Evolutionary conservation across 768 basidiomycete genomes (phyloP), one percentile per base, ranked within the genome.

Genomic region (Leccinum longicurvipes): DNA sequence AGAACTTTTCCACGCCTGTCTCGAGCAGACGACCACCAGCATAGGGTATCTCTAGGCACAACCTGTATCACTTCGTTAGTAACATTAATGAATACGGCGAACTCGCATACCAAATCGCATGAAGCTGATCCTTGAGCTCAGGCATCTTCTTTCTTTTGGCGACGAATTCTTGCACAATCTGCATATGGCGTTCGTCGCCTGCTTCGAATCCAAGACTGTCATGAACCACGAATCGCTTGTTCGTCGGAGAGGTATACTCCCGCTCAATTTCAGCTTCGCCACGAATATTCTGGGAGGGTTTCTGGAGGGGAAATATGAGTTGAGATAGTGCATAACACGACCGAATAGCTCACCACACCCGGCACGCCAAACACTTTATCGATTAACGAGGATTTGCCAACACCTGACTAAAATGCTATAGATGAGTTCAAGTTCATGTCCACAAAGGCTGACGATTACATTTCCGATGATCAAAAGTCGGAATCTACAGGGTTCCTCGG

Each of bases 141-240:
- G 41, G 51, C 54, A 29, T 34, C 8, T 44, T 23, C 45, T 28
- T 29, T 29, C 28, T 29, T 29, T 29, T 29, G 8, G 28, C 28
- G 28, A 29, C 9, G 28, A 17, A 25, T 24, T 47, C 1, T 17
- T 50, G 25, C 24, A 63, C 51, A 7, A 36, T 32, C 0, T 47
- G 28, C 19, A 63, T 53, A 12, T 59, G 53, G 21, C 8, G 6
- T 31, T 50, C 31, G 21, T 62, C 61, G 5, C n/a, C 61, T 14
- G 57, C 44, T 32, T n/a, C n/a, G n/a, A n/a, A n/a, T n/a, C n/a
- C n/a, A n/a, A n/a, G n/a, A n/a, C n/a, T n/a, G n/a, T 62, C 60
- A 10, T 62, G 61, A 21, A 63, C 45, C n/a, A 62, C 61, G 14
- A 62, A 59, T 47, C 57, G 50, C 3, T 48, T 24, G 25, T 62